Evolutionary conservation across 1,284 basidiomycete genomes (phyloP), one percentile per base, ranked within the genome.

Genomic region (Malassezia pachydermatis): DNA sequence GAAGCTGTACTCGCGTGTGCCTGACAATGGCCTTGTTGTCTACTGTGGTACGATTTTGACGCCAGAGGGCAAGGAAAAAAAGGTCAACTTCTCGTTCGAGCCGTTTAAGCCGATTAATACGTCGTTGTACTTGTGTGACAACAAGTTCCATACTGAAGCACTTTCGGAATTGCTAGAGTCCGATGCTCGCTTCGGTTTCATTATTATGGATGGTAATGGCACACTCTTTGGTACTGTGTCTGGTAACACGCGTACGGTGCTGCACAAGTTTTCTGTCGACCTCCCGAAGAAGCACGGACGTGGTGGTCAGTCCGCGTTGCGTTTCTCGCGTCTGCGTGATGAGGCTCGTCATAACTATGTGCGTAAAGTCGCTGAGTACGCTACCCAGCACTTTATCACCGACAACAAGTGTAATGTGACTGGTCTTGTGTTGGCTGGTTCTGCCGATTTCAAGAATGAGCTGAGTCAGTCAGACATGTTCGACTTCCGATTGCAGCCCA

Each of bases 281-380:
- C 79, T 99, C 17, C 94, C 94, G 42, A 99, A 98, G 78, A 99
- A 99, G 79, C 94, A 98, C 75, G 89, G 89, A 63, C 92, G 94
- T 80, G 94, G 94, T 83, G 94, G 94, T 76, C 94, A 99, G 76
- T 99, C 94, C 54, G 94, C 94, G 24, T 79, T 98, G 45, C 94
- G 94, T 86, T 99, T 99, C 82, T 88, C 92, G 33, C 92, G 94
- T 81, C 82, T 99, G 51, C 86, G 94, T 73, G 94, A 96, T 71
- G 94, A 99, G 76, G 95, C 95, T 70, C 83, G 94, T 49, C 92
- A 98, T 82, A 99, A 98, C 76, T 99, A 99, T 73, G 90, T 98
- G 41, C 86, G 94, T 64, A 99, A 99, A 76, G 90, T 98, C 51
- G 90, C 92, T 45, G 92, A 99, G 75, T 77, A 82, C 48, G 89